Base-by-base conservation (phyloP, 768 basidiomycete genomes). In the Glaciozyma martinii region DNA sequence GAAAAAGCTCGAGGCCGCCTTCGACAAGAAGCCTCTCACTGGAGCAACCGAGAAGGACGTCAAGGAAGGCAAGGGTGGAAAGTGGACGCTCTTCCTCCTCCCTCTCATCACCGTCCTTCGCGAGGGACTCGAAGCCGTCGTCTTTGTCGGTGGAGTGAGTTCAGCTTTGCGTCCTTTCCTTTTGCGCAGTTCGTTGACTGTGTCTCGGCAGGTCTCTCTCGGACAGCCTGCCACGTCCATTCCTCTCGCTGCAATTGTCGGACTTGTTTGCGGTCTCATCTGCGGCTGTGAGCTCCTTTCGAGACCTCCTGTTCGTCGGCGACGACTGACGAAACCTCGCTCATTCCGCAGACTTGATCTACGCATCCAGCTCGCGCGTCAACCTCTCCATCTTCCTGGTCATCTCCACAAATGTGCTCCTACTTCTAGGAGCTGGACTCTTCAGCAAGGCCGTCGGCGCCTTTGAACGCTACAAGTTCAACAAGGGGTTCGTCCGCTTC, bases 101-200 rank as follows among this genome's bases (percentile, higher is more conserved):
- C 94, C 94, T 0, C 78, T 94, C 63, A 83, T 98, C 72, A 94
- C 93, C 15, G 89, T 98, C 55, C 78, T 98, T 50, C 85, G 93
- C 67, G 93, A 98, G 80, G 93, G 92, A 69, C 80, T 95, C 66
- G 93, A 97, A 75, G 91, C 88, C 2, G 86, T 95, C 62, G 80
- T 95, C 64, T 95, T 95, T 74, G 90, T 95, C 43, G 89, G 91
- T 7, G 91, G 92, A 59, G 58, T 62, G n/a, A 33, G 53, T 52
- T 30, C 60, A 5, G 37, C 13, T 42, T 30, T 7, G 21, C 55
- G 5, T 23, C 32, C 55, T 23, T n/a, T n/a, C n/a, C n/a, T n/a
- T n/a, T 25, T 18, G 23, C 25, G 8, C n/a, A 30, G 50, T 25
- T 21, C 8, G 16, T 25, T 25, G 16, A 53, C 29, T 32, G 3